A percentile compares a stretch with the other conserved stretches of the same genome.
These are phyloP conservation scores for Dactylellina sp. DNA, from an alignment of 2,329 filamentous ascomycete genomes.

Conservation along the genomic window DNA sequence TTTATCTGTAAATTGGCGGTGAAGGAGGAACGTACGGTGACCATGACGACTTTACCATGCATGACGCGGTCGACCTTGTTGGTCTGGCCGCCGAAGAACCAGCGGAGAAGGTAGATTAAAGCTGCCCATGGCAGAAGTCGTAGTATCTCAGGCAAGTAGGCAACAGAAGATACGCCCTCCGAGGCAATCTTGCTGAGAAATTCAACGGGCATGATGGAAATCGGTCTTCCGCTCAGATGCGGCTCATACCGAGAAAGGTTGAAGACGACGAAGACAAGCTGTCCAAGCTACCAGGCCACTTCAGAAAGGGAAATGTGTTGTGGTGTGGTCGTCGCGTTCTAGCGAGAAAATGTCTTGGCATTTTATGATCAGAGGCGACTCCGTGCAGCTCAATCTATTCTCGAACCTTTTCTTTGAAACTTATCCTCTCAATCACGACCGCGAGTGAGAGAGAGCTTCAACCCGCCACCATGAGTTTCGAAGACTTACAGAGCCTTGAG, in stretches of 20 bases:
- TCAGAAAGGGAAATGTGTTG: conserved; percentile 36
- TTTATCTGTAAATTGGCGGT: background rate
- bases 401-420: background rate
- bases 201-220: conserved; percentile 71
- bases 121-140: conserved; percentile 69
- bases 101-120: conserved; percentile 73
- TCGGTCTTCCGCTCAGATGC: background rate
- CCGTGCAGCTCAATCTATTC: background rate
- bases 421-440: background rate
- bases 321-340: conserved; percentile 42
- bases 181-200: conserved; percentile 69
- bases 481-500: conserved; percentile 91
- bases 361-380: conserved; percentile 8
- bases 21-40: conserved; percentile 73
- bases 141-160: conserved; percentile 68
- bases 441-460: conserved; percentile 17
- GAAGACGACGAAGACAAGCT: too few species aligned
- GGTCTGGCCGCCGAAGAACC: conserved; percentile 78
- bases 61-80: conserved; percentile 84
- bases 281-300: background rate
- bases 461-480: conserved; percentile 72
- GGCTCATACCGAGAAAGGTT: background rate
- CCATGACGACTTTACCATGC: conserved; percentile 92
- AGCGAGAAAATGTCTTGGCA: conserved; percentile 24
- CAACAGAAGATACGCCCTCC: conserved; percentile 70